Conservation (phyloP, 306 rosid species). For the Vigna hirtella region DNA sequence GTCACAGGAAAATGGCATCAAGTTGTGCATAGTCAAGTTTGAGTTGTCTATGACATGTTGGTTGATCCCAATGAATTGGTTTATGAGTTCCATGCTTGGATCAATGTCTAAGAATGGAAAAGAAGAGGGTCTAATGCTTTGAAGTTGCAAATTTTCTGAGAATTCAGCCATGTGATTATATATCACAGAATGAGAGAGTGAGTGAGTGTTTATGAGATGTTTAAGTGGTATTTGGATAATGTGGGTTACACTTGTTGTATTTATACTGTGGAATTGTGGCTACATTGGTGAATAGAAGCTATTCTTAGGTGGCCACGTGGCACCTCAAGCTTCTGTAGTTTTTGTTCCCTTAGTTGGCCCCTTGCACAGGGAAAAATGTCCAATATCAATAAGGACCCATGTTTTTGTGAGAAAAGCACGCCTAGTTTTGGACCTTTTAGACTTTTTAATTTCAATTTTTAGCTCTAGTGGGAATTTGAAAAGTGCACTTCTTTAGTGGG, state of each 20-base stretch:
- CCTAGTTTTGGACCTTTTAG: conserved; percentile 45
- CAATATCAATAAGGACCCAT: conserved; percentile 57
- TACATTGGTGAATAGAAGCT: conserved; percentile 42
- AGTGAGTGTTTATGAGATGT: conserved; percentile 22
- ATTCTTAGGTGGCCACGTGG: conserved; percentile 72
- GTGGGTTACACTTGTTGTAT: conserved; percentile 46
- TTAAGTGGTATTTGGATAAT: conserved; percentile 53
- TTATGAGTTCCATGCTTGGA: conserved; percentile 63
- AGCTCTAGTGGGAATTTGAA: conserved; percentile 37
- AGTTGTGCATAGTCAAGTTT: conserved; percentile 57
- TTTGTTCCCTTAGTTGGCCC: conserved; percentile 62
- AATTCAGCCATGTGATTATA: conserved; percentile 73
- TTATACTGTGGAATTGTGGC: conserved; percentile 56
- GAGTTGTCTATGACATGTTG: conserved; percentile 53
- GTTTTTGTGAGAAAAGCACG: conserved; percentile 44
- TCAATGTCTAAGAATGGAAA: conserved; percentile 67
- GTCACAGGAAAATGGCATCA: conserved; percentile 64
- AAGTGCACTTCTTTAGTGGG: conserved; percentile 33
- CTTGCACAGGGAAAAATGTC: conserved; percentile 56
- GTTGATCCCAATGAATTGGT: conserved; percentile 57
- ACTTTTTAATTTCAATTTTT: conserved; percentile 34
- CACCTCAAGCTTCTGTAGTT: conserved; percentile 56
- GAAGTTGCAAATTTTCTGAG: conserved; percentile 64
- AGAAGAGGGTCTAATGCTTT: conserved; percentile 55
- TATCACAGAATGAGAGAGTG: not conserved